Conservation (phyloP, 1,284 basidiomycete species). For the Ustilago loliicola region DNA sequence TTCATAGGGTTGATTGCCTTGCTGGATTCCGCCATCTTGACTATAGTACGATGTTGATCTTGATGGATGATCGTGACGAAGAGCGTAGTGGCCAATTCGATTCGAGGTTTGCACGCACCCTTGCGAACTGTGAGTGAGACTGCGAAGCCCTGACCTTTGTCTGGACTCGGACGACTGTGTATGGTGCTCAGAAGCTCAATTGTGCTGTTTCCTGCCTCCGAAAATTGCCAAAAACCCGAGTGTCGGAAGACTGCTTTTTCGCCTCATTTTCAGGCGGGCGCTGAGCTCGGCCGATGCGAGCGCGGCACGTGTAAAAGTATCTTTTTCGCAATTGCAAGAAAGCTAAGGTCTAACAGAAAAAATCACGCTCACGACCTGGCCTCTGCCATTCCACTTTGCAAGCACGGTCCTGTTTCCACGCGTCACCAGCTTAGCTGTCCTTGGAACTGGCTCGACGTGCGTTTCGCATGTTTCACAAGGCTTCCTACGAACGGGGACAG, state of each 20-base stretch:
- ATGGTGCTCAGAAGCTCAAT: neutral
- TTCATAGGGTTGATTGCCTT: slow-evolving; percentile 70
- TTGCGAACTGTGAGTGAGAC: neutral
- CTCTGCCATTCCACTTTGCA: no score
- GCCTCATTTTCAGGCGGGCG: neutral
- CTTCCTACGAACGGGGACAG: no score
- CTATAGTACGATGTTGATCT: slow-evolving; percentile 41
- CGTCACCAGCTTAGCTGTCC: no score
- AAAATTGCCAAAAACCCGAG: neutral
- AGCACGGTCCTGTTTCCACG: no score
- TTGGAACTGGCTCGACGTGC: no score
- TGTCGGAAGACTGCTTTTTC: neutral
- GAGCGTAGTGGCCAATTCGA: slow-evolving; percentile 17
- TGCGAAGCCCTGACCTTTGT: neutral
- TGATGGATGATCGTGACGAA: slow-evolving; percentile 60
- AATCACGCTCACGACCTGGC: no score
- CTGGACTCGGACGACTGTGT: slow-evolving; percentile 23
- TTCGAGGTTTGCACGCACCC: slow-evolving; percentile 29
- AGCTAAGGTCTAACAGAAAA: neutral
- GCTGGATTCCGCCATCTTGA: slow-evolving; percentile 68
- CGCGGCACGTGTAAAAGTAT: neutral
- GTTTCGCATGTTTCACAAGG: no score
- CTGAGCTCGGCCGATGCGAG: neutral
- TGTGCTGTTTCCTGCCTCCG: neutral
- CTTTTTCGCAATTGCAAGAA: neutral